These are phyloP conservation scores for Brassica incana DNA, from an alignment of 345 rosid species.

Conservation along the genomic window DNA sequence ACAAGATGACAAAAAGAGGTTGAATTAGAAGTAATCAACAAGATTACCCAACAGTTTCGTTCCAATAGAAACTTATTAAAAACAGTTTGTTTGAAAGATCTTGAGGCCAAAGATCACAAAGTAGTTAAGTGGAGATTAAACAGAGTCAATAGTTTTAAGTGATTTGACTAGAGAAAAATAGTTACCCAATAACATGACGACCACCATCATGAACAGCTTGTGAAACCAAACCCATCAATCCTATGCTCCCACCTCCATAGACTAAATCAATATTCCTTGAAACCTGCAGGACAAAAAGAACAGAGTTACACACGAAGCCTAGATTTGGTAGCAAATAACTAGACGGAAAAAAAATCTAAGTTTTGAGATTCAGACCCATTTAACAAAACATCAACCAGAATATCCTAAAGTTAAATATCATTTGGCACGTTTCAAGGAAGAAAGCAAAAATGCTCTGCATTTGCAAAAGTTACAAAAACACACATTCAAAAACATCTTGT, in stretches of 20 bases:
- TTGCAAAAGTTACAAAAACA: not conserved
- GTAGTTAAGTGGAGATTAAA: slow-evolving; percentile 1
- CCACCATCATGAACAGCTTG: slow-evolving; percentile 99
- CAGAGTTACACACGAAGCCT: slow-evolving; percentile 31
- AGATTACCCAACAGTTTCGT: slow-evolving; percentile 14
- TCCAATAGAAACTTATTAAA: slow-evolving; percentile 14
- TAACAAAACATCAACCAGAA: slow-evolving; percentile 6
- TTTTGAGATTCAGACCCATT: slow-evolving; percentile 20
- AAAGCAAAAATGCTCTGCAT: slow-evolving; percentile 17
- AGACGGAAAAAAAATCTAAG: not conserved
- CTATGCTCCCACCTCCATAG: slow-evolving; percentile 99
- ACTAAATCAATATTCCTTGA: slow-evolving; percentile 96
- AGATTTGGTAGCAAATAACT: slow-evolving; percentile 7
- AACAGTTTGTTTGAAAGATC: not conserved
- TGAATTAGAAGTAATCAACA: slow-evolving; percentile 22
- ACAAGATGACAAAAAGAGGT: slow-evolving; percentile 58
- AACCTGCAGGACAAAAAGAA: slow-evolving; percentile 55
- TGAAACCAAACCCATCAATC: slow-evolving; percentile 97
- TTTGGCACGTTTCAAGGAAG: slow-evolving; percentile 16
- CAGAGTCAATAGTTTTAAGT: not conserved
- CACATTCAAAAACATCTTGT: slow-evolving; percentile 12
- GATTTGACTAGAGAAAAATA: not conserved
- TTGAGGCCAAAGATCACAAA: slow-evolving; percentile 2
- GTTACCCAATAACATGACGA: slow-evolving; percentile 99
- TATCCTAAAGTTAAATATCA: not conserved